Base-by-base conservation (phyloP, 208 protist genomes). In the Trypanosoma grayi region DNA sequence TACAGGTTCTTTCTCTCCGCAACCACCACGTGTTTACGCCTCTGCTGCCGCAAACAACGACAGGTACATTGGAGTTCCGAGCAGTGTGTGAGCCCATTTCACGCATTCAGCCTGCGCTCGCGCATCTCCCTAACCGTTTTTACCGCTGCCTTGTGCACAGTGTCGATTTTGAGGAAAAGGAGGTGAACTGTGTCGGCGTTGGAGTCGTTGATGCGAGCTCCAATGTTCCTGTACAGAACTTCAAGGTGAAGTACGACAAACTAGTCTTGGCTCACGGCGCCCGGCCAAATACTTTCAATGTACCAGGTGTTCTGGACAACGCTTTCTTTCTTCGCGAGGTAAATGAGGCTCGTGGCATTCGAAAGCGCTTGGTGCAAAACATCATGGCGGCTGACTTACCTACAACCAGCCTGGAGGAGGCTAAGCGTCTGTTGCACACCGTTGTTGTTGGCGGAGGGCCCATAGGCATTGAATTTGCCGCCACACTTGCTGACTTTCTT, bases 11-110 rank as follows among this genome's bases (percentile, higher is more conserved):
- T 52, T 95, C 88, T 4, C 81, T 83, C 9, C 76, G 90, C 36
- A 98, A 98, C 59, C 92, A 98, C 75, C 94, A 97, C 68, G 79
- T 98, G n/a, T 97, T 98, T 65, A 98, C 94, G n/a, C 94, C 94
- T 24, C 84, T 98, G n/a, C 79, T 98, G 4, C 85, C 94, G 4
- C 79, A 93, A 51, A 92, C 89, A 14, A 91, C 88, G 34, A 91
- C 89, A 8, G 94, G 94, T n/a, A 95, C 92, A 20, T 74, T 97
- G 4, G 92, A 97, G 73, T 94, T 96, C 62, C 77, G 94, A 51
- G 78, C 85, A 14, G 84, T 96, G 10, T 89, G 87, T 50, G 89
- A 97, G 75, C 86, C 90, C 40, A 92, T 96, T 60, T 74, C 60
- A 30, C 80, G 83, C 59, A 88, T 94, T 54, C 69, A 85, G 52